These are phyloP conservation scores for Neostapfia colusana DNA, from an alignment of 176 grass and related monocot species.

Conservation along the genomic window DNA sequence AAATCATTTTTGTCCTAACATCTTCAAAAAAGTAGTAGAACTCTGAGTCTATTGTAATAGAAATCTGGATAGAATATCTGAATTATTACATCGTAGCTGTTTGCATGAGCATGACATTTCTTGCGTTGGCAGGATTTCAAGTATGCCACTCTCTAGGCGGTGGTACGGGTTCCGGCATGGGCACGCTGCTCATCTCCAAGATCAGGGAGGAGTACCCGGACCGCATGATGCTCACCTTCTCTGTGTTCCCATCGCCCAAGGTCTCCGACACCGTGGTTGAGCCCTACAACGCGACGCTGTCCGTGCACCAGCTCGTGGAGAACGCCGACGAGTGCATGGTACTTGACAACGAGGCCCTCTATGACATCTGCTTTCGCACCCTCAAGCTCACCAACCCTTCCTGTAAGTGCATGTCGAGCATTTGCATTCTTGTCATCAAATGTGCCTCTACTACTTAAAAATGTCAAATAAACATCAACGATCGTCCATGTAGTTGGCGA, in stretches of 20 bases:
- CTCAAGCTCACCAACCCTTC: conserved; percentile 78
- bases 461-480: not conserved
- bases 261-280: conserved; percentile 69
- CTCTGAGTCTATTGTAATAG: too few species aligned
- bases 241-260: conserved; percentile 73
- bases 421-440: not conserved
- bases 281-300: conserved; percentile 68
- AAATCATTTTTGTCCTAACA: too few species aligned
- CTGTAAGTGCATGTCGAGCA: conserved; percentile 33
- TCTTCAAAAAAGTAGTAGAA: too few species aligned
- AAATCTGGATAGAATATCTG: too few species aligned
- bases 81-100: not conserved
- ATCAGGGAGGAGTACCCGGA: conserved; percentile 65
- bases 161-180: conserved; percentile 53
- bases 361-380: conserved; percentile 74
- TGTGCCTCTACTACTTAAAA: too few species aligned
- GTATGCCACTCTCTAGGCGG: conserved; percentile 69
- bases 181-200: conserved; percentile 65
- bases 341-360: conserved; percentile 70
- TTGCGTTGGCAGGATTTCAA: conserved; percentile 51
- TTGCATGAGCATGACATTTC: not conserved
- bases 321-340: conserved; percentile 84
- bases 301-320: conserved; percentile 77
- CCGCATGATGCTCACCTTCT: conserved; percentile 76
- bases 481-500: conserved; percentile 50